These are phyloP conservation scores for Spizellomyces sp. DNA, from an alignment of 192 early-diverging fungal genomes.

Conservation along the genomic window DNA sequence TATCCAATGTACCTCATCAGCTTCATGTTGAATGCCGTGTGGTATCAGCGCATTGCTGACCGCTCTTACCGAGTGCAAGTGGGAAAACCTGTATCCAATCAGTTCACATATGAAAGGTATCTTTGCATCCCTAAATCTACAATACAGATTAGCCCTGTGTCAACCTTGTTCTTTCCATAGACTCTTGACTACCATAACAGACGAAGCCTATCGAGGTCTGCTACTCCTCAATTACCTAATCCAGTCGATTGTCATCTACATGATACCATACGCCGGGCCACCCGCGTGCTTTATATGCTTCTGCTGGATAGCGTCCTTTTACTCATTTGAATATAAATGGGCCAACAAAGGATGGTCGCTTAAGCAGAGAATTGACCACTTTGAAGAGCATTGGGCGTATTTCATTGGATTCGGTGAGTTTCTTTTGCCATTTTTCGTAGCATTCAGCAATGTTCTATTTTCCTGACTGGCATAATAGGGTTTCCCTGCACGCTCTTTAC, in stretches of 20 bases:
- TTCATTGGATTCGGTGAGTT: constrained; percentile 64
- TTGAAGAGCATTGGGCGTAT: constrained; percentile 63
- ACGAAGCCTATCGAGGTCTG: constrained; percentile 49
- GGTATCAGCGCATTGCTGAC: constrained; percentile 64
- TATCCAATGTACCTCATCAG: constrained; percentile 56
- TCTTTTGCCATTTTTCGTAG: background rate
- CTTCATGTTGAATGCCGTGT: constrained; percentile 53
- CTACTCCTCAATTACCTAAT: constrained; percentile 51
- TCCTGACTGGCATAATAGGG: constrained; percentile 23
- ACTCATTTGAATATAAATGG: constrained; percentile 64
- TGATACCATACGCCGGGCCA: constrained; percentile 47
- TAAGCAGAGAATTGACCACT: constrained; percentile 52
- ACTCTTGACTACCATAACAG: constrained; percentile 37
- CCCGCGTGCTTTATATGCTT: constrained; percentile 45
- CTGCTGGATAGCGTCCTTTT: constrained; percentile 47
- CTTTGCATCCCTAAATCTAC: background rate
- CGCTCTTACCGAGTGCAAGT: constrained; percentile 47
- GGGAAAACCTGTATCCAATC: constrained; percentile 35
- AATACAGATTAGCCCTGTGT: background rate
- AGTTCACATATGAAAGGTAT: constrained; percentile 40
- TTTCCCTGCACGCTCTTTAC: constrained; percentile 46
- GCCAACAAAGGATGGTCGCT: constrained; percentile 53
- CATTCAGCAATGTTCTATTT: background rate
- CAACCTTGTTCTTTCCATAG: constrained; percentile 3
- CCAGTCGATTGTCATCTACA: constrained; percentile 27